Evolutionary conservation across 2,329 filamentous ascomycete genomes (phyloP).

Genomic region (Colletotrichum endophyticum): DNA sequence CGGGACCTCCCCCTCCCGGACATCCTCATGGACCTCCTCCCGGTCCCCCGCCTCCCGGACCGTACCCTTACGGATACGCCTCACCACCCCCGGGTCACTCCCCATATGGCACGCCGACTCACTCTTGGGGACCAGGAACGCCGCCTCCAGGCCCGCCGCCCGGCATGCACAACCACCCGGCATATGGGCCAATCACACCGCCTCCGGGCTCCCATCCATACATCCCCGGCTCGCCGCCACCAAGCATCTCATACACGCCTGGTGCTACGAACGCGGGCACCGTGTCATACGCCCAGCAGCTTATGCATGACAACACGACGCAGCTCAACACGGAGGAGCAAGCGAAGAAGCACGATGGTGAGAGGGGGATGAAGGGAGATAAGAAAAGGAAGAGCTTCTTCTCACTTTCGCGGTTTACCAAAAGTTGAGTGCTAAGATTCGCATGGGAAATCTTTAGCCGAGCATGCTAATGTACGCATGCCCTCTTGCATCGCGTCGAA

Average conservation of each 20-base stretch:
- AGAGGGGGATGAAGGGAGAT: background rate
- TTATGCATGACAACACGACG: constrained; percentile 60
- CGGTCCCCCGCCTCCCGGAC: background rate
- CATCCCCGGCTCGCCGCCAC: background rate
- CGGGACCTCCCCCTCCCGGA: background rate
- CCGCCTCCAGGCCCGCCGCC: background rate
- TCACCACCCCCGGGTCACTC: background rate
- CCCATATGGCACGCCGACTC: background rate
- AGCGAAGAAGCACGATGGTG: constrained; percentile 22
- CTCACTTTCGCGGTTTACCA: background rate
- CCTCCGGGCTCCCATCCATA: background rate
- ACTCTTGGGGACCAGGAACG: background rate
- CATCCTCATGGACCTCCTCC: constrained; percentile 16
- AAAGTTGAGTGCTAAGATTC: background rate
- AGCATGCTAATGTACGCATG: too few species aligned
- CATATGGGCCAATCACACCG: background rate
- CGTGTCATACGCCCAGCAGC: constrained; percentile 52
- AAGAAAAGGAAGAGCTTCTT: constrained; percentile 10
- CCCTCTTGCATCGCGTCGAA: background rate
- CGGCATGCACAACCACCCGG: background rate
- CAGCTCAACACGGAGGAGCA: constrained; percentile 50
- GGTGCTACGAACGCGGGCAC: constrained; percentile 36
- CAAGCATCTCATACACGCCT: background rate
- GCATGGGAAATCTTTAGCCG: too few species aligned
- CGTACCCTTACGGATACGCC: background rate